Conservation (phyloP, 1,284 basidiomycete genomes). For the Trichosporon faecale region DNA sequence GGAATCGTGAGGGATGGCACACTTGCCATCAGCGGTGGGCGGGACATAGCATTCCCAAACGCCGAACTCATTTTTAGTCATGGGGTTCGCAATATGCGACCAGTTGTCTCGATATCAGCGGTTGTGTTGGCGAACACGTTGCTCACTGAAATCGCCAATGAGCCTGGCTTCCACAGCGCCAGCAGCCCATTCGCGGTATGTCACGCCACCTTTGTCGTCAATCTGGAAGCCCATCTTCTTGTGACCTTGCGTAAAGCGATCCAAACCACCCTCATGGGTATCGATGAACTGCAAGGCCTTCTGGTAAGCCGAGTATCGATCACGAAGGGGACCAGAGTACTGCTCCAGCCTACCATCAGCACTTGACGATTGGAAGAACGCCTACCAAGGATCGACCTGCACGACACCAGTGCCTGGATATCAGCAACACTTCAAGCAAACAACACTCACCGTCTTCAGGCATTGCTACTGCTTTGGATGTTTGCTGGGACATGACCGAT, state of each 20-base stretch:
- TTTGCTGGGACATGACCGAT: neutral
- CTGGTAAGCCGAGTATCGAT: slow-evolving; percentile 68
- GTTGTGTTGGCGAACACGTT: slow-evolving; percentile 1
- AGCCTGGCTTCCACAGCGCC: slow-evolving; percentile 76
- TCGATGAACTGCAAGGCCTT: slow-evolving; percentile 73
- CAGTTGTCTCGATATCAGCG: slow-evolving; percentile 66
- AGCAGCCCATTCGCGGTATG: slow-evolving; percentile 95
- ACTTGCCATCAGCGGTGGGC: slow-evolving; percentile 65
- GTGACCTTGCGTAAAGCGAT: slow-evolving; percentile 83
- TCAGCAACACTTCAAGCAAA: neutral
- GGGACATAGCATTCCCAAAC: slow-evolving; percentile 86
- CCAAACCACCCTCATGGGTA: slow-evolving; percentile 78
- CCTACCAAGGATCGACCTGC: slow-evolving; percentile 47
- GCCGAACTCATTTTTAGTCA: slow-evolving; percentile 83
- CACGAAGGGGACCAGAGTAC: slow-evolving; percentile 66
- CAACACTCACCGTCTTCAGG: slow-evolving; percentile 13
- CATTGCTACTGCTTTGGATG: neutral
- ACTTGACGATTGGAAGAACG: neutral
- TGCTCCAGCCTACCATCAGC: slow-evolving; percentile 61
- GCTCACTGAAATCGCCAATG: slow-evolving; percentile 94
- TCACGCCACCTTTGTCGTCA: slow-evolving; percentile 64
- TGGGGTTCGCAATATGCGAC: slow-evolving; percentile 76
- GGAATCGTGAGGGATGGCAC: slow-evolving; percentile 88
- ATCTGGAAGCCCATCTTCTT: slow-evolving; percentile 80
- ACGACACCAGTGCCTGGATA: slow-evolving; percentile 45